phyloP scores from a whole-genome alignment of 2,329 filamentous ascomycete species.

The Cytospora piceae region DNA sequence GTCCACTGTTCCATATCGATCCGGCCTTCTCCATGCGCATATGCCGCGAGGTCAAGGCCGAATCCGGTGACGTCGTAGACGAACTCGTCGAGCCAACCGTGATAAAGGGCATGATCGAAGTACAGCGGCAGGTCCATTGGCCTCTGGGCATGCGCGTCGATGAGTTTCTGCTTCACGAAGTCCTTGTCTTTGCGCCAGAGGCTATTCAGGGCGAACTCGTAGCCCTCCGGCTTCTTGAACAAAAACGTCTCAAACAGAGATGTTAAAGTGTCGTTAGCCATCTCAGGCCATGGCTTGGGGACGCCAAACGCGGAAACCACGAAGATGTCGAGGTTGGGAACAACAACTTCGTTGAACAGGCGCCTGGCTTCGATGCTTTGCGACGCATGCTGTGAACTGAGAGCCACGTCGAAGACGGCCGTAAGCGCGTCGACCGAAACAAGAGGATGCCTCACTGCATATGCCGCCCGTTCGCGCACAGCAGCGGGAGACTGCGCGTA shows the following conservation, averaged over 20 bases:
- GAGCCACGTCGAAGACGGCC: slow-evolving; percentile 67
- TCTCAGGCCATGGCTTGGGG: slow-evolving; percentile 73
- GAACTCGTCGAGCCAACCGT: slow-evolving; percentile 83
- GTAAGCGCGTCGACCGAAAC: slow-evolving; percentile 85
- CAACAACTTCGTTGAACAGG: slow-evolving; percentile 68
- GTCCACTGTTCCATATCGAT: slow-evolving; percentile 84
- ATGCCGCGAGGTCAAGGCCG: slow-evolving; percentile 82
- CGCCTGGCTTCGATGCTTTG: slow-evolving; percentile 66
- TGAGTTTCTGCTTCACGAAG: slow-evolving; percentile 82
- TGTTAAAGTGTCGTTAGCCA: slow-evolving; percentile 75
- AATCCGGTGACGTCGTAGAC: slow-evolving; percentile 81
- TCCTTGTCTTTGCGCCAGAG: slow-evolving; percentile 88
- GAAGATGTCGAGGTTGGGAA: slow-evolving; percentile 78
- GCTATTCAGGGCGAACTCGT: slow-evolving; percentile 88
- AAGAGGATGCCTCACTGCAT: slow-evolving; percentile 80
- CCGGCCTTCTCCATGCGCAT: slow-evolving; percentile 79
- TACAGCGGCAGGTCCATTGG: slow-evolving; percentile 70
- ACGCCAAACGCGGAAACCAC: slow-evolving; percentile 78
- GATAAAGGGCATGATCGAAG: slow-evolving; percentile 78
- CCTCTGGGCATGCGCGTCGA: slow-evolving; percentile 73
- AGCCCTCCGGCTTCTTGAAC: slow-evolving; percentile 74
- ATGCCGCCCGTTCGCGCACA: slow-evolving; percentile 56
- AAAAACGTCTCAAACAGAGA: slow-evolving; percentile 85
- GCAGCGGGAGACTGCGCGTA: slow-evolving; percentile 54
- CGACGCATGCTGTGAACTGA: slow-evolving; percentile 63